Evolutionary conservation across 768 basidiomycete genomes (phyloP), one percentile per base, ranked within the genome.

Genomic region (Leccinum fibrillosum): DNA sequence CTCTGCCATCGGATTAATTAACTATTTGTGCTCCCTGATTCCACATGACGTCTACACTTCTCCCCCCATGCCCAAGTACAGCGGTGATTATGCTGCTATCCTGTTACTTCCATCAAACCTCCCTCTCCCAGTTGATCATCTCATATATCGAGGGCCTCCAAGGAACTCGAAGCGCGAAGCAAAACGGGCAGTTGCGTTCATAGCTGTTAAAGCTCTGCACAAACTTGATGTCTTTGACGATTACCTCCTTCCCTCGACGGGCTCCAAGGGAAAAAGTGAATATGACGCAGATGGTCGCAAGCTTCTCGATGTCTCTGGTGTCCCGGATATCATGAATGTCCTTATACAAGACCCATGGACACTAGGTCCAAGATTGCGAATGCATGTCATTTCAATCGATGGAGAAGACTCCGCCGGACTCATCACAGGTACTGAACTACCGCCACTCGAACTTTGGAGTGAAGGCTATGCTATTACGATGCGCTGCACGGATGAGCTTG

Each of bases 141-240:
- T 90, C 12, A 67, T 76, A 3, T 89, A 81, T 60, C 67, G 74
- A 13, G 91, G 91, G 0, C 87, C 89, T 4, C 59, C 54, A 5
- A 83, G 81, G 56, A 74, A 78, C 47, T 82, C 89, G 12, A 94
- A 93, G 69, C 86, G 81, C 59, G 90, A 90, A 66, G 92, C 94
- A 1, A 91, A 85, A 64, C 86, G 93, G 7, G 88, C 89, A 3
- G 92, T 83, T 11, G 89, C 92, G 0, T 95, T 92, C 69, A 72
- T 83, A 60, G 92, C 89, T 3, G 89, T 92, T 21, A 85, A 83
- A 63, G 76, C 77, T 2, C 78, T 96, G 15, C 82, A 86, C 59
- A 75, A 77, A 28, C 74, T 91, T n/a, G 81, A 88, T 28, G 86
- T 91, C 5, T 88, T 94, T 63, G 88, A 95, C 64, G 86, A 93